phyloP scores from a whole-genome alignment of 208 protist species.

The Trypanosomatidae sp. region DNA sequence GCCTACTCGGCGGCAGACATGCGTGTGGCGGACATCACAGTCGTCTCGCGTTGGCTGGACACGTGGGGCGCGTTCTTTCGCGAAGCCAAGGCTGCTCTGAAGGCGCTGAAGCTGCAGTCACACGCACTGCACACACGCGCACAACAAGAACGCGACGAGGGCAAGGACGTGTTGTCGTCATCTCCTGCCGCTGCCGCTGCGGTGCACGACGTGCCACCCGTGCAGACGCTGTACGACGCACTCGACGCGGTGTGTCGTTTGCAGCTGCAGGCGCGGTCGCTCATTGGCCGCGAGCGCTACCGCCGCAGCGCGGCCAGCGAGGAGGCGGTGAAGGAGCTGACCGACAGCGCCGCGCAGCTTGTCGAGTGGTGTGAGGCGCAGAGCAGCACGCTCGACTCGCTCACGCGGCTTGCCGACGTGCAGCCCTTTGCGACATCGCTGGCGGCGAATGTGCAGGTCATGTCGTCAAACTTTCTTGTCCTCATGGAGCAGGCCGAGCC shows the following conservation, averaged over 20 bases:
- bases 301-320: constrained; percentile 25
- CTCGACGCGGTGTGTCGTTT: constrained; percentile 48
- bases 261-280: constrained; percentile 55
- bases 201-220: constrained; percentile 14
- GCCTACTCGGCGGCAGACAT: constrained; percentile 31
- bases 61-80: constrained; percentile 42
- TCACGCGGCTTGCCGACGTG: constrained; percentile 32
- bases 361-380: constrained; percentile 75
- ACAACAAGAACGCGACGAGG: too few species aligned
- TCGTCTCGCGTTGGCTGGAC: constrained; percentile 39
- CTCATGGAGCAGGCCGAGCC: constrained; percentile 58
- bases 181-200: too few species aligned
- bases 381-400: constrained; percentile 31
- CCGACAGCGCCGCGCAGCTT: constrained; percentile 51
- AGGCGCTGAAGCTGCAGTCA: constrained; percentile 13
- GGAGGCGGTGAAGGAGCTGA: constrained; percentile 36
- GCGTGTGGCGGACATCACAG: constrained; percentile 20
- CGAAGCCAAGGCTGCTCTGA: constrained; percentile 17
- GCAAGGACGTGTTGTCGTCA: too few species aligned
- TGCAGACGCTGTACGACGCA: constrained; percentile 24
- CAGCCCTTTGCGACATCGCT: constrained; percentile 61
- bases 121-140: too few species aligned
- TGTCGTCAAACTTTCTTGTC: constrained; percentile 81
- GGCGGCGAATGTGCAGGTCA: constrained; percentile 54
- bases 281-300: constrained; percentile 54